A percentile compares a stretch with the other conserved stretches of the same genome.
Evolutionary conservation across 306 rosid species (phyloP).

Genomic region (Prunus fruticosa): DNA sequence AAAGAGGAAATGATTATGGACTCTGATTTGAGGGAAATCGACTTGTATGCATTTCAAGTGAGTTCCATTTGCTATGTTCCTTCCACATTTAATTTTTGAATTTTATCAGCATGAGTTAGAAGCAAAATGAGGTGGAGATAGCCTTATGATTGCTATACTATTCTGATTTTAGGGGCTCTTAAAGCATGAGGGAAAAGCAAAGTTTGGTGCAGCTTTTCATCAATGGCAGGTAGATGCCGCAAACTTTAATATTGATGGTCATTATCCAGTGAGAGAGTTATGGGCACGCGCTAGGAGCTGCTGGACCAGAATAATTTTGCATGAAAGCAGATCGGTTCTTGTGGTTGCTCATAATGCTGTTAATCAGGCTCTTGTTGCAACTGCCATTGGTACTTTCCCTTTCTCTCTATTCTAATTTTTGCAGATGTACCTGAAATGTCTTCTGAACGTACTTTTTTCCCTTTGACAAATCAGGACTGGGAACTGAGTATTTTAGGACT

Average conservation of each 20-base stretch:
- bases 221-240: constrained; percentile 86
- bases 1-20: constrained; percentile 54
- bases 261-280: constrained; percentile 91
- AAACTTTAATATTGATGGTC: constrained; percentile 81
- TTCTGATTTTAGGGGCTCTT: constrained; percentile 62
- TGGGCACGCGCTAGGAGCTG: constrained; percentile 84
- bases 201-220: constrained; percentile 65
- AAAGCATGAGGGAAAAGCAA: constrained; percentile 82
- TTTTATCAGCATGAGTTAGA: background rate
- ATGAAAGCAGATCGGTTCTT: constrained; percentile 81
- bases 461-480: constrained; percentile 50
- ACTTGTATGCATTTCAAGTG: constrained; percentile 93
- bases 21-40: constrained; percentile 72
- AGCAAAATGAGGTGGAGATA: background rate
- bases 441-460: constrained; percentile 10
- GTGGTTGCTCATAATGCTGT: constrained; percentile 99
- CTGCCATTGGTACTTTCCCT: constrained; percentile 68
- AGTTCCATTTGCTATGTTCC: constrained; percentile 5
- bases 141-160: constrained; percentile 21
- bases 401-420: constrained; percentile 17
- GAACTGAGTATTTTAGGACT: constrained; percentile 75
- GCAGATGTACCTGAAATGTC: background rate
- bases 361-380: constrained; percentile 96
- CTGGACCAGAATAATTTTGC: constrained; percentile 71
- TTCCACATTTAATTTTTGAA: background rate